A percentile compares a stretch with the other conserved stretches of the same genome.
phyloP scores from a whole-genome alignment of 1,284 basidiomycete species.

The Cerioporus squamosus region DNA sequence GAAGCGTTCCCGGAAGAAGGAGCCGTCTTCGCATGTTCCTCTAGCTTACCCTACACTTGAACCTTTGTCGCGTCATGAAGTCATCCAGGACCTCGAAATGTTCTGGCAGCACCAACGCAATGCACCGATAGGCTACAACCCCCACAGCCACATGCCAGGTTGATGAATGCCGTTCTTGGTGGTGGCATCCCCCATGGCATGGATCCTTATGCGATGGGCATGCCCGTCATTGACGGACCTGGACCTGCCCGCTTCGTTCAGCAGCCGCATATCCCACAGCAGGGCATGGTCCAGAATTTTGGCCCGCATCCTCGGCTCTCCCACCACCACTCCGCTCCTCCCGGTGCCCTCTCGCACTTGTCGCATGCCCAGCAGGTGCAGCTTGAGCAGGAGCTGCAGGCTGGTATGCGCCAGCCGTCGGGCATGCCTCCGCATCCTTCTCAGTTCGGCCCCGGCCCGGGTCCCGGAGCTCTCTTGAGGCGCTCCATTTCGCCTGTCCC shows the following conservation, averaged over 20 bases:
- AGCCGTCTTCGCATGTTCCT: conserved; percentile 15
- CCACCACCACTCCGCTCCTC: conserved; percentile 33
- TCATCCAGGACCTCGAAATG: conserved; percentile 58
- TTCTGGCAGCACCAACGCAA: conserved; percentile 49
- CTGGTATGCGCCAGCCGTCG: conserved; percentile 24
- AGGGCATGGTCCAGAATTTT: conserved; percentile 27
- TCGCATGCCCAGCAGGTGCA: conserved; percentile 28
- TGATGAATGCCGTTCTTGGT: conserved; percentile 36
- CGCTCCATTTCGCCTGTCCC: conserved; percentile 37
- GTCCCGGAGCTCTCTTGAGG: conserved; percentile 27
- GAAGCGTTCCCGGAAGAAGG: conserved; percentile 22
- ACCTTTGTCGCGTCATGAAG: conserved; percentile 53
- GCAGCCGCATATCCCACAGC: conserved; percentile 19
- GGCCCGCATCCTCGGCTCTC: conserved; percentile 27
- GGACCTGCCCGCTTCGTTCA: conserved; percentile 26
- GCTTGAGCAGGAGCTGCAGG: conserved; percentile 31
- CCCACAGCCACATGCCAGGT: conserved; percentile 24
- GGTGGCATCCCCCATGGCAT: conserved; percentile 29
- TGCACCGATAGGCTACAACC: conserved; percentile 28
- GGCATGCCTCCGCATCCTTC: conserved; percentile 19
- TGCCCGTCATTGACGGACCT: conserved; percentile 28
- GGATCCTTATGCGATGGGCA: conserved; percentile 28
- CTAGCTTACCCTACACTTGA: conserved; percentile 60
- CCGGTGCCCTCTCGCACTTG: conserved; percentile 25
- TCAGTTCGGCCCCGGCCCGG: conserved; percentile 23